phyloP scores from a whole-genome alignment of 208 protist species.

The Trypanosoma platydactyli region DNA sequence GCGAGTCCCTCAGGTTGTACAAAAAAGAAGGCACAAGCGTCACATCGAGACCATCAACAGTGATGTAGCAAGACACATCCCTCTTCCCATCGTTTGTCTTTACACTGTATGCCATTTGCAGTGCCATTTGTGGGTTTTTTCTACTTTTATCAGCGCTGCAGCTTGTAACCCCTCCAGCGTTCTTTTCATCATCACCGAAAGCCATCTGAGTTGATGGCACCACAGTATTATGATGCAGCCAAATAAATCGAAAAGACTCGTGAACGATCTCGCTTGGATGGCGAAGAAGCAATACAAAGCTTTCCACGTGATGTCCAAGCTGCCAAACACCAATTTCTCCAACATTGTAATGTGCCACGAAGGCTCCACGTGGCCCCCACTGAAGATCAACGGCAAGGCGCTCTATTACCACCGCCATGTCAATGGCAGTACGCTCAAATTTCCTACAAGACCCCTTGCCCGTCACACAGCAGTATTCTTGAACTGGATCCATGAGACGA shows the following conservation, averaged over 20 bases:
- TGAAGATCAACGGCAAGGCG: constrained; percentile 10
- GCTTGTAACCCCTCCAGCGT: background rate
- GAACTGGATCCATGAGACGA: constrained; percentile 14
- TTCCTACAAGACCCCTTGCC: background rate
- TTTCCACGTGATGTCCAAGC: background rate
- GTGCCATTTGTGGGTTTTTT: background rate
- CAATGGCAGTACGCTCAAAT: constrained; percentile 17
- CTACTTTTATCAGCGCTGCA: background rate
- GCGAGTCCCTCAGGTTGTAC: constrained; percentile 37
- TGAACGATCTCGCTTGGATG: constrained; percentile 12
- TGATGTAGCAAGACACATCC: constrained; percentile 1
- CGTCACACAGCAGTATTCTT: constrained; percentile 5
- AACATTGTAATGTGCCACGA: constrained; percentile 8
- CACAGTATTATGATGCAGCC: constrained; percentile 8
- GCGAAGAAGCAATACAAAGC: background rate
- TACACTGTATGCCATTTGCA: constrained; percentile 1
- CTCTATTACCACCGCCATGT: constrained; percentile 22
- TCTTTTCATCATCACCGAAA: background rate
- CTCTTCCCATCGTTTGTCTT: constrained; percentile 1
- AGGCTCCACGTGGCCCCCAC: constrained; percentile 19
- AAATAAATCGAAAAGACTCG: constrained; percentile 23
- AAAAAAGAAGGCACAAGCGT: constrained; percentile 40
- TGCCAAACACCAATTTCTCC: constrained; percentile 22
- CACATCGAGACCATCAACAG: constrained; percentile 26
- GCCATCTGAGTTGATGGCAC: background rate